Evolutionary conservation across 176 grass and related monocot genomes (phyloP).

Genomic region (Eragrostis curvula): DNA sequence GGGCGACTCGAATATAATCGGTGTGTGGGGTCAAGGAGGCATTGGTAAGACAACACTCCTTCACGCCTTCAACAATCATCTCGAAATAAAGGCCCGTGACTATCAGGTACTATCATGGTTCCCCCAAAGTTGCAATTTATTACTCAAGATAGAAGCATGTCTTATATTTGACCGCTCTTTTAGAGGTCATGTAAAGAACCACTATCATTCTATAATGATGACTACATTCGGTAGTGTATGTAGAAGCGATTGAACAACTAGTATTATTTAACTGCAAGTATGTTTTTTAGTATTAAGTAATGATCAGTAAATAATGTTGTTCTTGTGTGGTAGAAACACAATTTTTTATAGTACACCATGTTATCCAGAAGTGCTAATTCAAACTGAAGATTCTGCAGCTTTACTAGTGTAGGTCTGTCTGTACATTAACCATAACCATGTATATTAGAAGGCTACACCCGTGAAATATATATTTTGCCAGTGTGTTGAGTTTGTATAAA

Average conservation of each 20-base stretch:
- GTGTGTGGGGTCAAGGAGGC: constrained; percentile 70
- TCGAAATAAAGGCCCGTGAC: constrained; percentile 25
- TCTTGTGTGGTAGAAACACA: not conserved
- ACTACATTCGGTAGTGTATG: not conserved
- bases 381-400: constrained; percentile 1
- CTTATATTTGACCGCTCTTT: not conserved
- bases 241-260: not conserved
- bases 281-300: not conserved
- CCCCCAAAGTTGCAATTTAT: constrained; percentile 3
- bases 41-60: constrained; percentile 80
- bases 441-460: not conserved
- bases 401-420: not conserved
- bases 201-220: not conserved
- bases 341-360: not conserved
- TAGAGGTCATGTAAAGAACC: not conserved
- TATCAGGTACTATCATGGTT: constrained; percentile 52
- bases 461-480: not conserved
- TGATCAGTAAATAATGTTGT: not conserved
- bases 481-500: not conserved
- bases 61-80: constrained; percentile 68
- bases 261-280: not conserved
- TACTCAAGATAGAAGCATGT: not conserved
- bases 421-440: not conserved
- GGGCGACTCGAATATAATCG: constrained; percentile 50
- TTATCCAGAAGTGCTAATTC: not conserved